Base-by-base conservation (phyloP, 495 filamentous ascomycete genomes). In the Cryomyces minteri region DNA sequence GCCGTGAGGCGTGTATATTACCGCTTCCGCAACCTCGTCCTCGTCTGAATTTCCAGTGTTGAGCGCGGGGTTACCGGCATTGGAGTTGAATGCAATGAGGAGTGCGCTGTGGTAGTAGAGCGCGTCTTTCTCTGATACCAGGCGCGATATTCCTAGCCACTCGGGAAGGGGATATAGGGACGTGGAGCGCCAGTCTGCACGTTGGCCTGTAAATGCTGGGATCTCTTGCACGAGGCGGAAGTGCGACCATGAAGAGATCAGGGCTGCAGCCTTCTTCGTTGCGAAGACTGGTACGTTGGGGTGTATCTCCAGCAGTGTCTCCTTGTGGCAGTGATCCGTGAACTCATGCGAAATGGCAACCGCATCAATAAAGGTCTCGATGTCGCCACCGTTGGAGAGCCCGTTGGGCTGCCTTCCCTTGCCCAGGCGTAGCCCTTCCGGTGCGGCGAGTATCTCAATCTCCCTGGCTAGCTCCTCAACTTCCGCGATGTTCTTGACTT, bases 1-100 rank as follows among this genome's bases (percentile, higher is more conserved):
- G 14, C 73, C 72, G 47, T 76, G 73, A 8, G 73, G 73, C 4
- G 71, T 69, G 51, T 77, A 76, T 43, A 77, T 56, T n/a, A 77
- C 50, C 5, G 60, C 67, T 51, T 76, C 67, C 0, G 58, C 58
- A 9, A 53, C 48, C 4, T 52, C 50, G 9, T 42, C 39, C 6
- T 11, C 40, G 5, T 52, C 43, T 6, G 33, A 36, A 31, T 43
- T 39, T 32, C 30, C 11, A 30, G 8, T 29, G 39, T 37, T 11
- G 25, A 45, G 41, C 5, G 39, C 40, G 18, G 25, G 43, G 5
- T 25, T 32, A 18, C 43, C 42, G 30, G 41, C 43, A 32, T 33
- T 44, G 31, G 42, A 54, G 31, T 46, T 58, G 55, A 74, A 74
- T 3, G 61, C 53, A 32, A 77, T 59, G 40, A 74, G 45, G 32